Evolutionary conservation across 768 basidiomycete species (phyloP).

Genomic region (Boletus vinaceobasis): DNA sequence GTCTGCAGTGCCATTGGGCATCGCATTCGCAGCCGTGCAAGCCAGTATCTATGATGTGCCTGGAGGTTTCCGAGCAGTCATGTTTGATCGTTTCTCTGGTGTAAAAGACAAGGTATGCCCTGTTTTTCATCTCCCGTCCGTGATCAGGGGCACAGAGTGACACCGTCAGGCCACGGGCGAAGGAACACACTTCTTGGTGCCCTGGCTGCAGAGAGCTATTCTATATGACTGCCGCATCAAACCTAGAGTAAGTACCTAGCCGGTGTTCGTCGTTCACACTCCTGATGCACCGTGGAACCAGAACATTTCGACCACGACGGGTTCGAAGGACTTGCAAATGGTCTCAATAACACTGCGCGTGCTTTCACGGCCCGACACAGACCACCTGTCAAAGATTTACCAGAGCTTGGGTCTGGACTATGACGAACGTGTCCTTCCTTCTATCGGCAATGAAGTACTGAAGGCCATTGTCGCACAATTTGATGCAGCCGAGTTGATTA

Average conservation of each 20-base stretch:
- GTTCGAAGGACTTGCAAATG: constrained; percentile 99
- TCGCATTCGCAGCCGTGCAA: constrained; percentile 41
- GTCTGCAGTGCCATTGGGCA: constrained; percentile 35
- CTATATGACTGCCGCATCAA: constrained; percentile 97
- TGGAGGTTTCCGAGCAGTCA: constrained; percentile 89
- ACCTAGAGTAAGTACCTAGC: constrained; percentile 63
- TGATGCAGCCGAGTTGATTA: constrained; percentile 94
- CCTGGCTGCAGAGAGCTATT: constrained; percentile 95
- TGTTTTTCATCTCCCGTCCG: background rate
- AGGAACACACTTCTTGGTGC: constrained; percentile 94
- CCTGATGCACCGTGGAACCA: constrained; percentile 29
- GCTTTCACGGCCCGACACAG: constrained; percentile 86
- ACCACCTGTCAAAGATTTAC: constrained; percentile 90
- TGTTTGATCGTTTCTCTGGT: constrained; percentile 97
- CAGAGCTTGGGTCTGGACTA: constrained; percentile 94
- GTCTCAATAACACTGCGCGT: constrained; percentile 96
- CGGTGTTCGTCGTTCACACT: background rate
- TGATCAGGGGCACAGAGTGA: background rate
- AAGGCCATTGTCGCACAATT: constrained; percentile 99
- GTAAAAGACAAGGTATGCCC: constrained; percentile 70
- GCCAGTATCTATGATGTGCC: constrained; percentile 74
- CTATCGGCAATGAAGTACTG: constrained; percentile 96
- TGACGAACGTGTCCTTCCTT: constrained; percentile 95
- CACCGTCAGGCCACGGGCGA: constrained; percentile 74
- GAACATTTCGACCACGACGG: constrained; percentile 99